Evolutionary conservation across 2,329 filamentous ascomycete genomes (phyloP).

Genomic region (Exophiala dermatitidis): DNA sequence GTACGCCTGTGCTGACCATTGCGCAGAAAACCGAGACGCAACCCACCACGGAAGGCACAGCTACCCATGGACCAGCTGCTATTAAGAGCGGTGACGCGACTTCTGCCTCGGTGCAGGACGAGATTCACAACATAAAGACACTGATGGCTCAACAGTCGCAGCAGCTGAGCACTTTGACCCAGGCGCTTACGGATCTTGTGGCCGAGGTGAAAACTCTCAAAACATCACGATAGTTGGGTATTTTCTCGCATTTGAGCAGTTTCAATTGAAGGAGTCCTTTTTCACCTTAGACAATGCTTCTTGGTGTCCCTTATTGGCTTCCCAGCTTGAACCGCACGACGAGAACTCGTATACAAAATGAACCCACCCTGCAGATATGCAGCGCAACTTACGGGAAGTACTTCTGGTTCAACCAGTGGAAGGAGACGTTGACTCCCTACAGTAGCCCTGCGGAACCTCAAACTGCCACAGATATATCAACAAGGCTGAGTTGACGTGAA

Average conservation of each 20-base stretch:
- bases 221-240: slow-evolving; percentile 9
- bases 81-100: background rate
- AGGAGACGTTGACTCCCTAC: no score
- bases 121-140: slow-evolving; percentile 27
- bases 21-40: slow-evolving; percentile 10
- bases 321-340: no score
- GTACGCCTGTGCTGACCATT: background rate
- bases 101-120: slow-evolving; percentile 19
- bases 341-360: no score
- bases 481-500: no score
- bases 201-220: slow-evolving; percentile 26
- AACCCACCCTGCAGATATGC: no score
- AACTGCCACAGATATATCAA: no score
- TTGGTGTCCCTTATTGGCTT: no score
- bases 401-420: no score
- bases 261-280: slow-evolving; percentile 6
- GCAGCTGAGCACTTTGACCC: slow-evolving; percentile 23
- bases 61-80: slow-evolving; percentile 6
- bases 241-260: background rate
- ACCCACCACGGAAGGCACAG: background rate
- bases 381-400: no score
- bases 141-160: slow-evolving; percentile 27
- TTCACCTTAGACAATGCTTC: background rate
- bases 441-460: no score
- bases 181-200: slow-evolving; percentile 25